Percentiles rank a stretch among this genome's conserved stretches.
Evolutionary conservation across 208 protist species (phyloP).

Genomic region (Acanthamoeba castellanii): DNA sequence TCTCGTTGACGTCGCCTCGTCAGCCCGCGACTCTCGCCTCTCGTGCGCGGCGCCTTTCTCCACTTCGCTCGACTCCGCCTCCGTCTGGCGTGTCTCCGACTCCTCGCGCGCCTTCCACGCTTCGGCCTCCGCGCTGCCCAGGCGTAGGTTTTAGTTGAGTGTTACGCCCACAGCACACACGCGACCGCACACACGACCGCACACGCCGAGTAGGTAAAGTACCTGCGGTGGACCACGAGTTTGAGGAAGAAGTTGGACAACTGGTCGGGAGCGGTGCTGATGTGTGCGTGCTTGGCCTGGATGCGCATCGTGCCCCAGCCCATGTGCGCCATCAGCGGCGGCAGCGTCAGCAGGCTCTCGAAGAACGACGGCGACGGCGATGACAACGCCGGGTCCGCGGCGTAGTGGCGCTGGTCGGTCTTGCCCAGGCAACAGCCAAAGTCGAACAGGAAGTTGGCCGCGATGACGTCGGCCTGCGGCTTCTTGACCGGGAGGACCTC

Average conservation of each 20-base stretch:
- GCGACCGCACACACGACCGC: too few relatives aligned
- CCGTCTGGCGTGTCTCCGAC: too few relatives aligned
- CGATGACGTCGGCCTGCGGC: background rate
- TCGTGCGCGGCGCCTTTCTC: too few relatives aligned
- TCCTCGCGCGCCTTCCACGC: conserved; percentile 26
- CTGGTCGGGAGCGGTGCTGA: background rate
- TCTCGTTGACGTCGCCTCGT: background rate
- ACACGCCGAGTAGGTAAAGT: too few relatives aligned
- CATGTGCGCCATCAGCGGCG: background rate
- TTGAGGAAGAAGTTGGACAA: background rate
- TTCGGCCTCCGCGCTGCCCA: background rate
- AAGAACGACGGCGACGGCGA: background rate
- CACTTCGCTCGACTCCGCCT: background rate
- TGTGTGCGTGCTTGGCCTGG: background rate
- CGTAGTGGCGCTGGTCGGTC: conserved; percentile 43
- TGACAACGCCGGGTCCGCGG: too few relatives aligned
- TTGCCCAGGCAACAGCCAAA: conserved; percentile 34
- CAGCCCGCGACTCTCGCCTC: background rate
- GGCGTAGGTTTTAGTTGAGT: too few relatives aligned
- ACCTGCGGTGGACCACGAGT: conserved; percentile 1
- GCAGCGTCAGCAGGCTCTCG: background rate
- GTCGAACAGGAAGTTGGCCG: conserved; percentile 49
- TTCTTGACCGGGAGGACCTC: background rate
- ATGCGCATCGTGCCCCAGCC: conserved; percentile 64
- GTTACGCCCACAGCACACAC: too few relatives aligned